phyloP scores from a whole-genome alignment of 2,329 filamentous ascomycete species.

The Ascochyta viciae-villosae region DNA sequence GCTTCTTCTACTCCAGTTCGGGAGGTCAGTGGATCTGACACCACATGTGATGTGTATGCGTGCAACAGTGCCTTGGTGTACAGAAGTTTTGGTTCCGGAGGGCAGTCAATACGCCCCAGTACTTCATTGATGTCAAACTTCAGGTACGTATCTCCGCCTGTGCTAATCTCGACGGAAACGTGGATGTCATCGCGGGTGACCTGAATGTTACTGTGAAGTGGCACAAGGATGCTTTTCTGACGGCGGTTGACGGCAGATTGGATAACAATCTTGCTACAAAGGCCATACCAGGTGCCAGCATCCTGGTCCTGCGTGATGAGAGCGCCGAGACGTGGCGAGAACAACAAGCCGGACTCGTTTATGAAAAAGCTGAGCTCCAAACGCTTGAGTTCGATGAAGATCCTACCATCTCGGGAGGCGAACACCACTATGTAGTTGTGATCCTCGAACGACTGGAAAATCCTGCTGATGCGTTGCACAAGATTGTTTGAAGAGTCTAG shows the following conservation, averaged over 20 bases:
- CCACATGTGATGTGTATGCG: conserved; percentile 64
- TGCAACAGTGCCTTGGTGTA: conserved; percentile 67
- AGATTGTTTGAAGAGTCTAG: conserved; percentile 43
- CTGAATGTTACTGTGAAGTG: background rate
- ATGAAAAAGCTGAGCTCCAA: conserved; percentile 64
- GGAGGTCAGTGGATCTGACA: conserved; percentile 65
- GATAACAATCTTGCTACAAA: conserved; percentile 65
- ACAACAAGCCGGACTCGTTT: conserved; percentile 52
- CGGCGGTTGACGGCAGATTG: conserved; percentile 45
- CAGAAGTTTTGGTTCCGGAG: conserved; percentile 61
- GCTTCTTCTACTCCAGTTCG: conserved; percentile 69
- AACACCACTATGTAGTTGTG: conserved; percentile 54
- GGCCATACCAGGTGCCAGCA: conserved; percentile 65
- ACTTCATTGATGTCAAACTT: conserved; percentile 62
- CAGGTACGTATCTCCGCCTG: conserved; percentile 50
- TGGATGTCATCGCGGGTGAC: conserved; percentile 47
- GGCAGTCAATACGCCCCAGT: conserved; percentile 64
- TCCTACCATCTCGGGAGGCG: conserved; percentile 46
- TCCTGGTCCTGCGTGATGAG: conserved; percentile 66
- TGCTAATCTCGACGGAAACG: conserved; percentile 50
- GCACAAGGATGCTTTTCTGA: conserved; percentile 56
- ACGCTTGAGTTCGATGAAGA: conserved; percentile 60
- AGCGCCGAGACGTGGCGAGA: conserved; percentile 58
- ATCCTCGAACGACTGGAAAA: conserved; percentile 62
- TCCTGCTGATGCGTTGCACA: conserved; percentile 48